Base-by-base conservation (phyloP, 2,329 filamentous ascomycete genomes). In the Uncinocarpus reesii region DNA sequence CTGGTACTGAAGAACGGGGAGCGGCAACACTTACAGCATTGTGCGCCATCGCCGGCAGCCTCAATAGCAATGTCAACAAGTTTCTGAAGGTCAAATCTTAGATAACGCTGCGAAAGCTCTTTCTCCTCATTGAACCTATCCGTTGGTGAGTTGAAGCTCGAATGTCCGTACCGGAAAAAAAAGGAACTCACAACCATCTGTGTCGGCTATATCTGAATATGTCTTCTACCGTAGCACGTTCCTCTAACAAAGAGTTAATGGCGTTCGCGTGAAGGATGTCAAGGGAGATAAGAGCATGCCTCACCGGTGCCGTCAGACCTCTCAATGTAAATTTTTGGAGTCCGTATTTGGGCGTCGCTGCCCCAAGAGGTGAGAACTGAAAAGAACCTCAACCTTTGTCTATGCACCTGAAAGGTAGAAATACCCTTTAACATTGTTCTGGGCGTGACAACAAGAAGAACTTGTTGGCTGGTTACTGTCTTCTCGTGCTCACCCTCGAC, bases 81-180 rank as follows among this genome's bases (percentile, higher is more conserved):
- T 26, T 56, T 46, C 42, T 55, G 53, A 37, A 62, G 37, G 21
- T 62, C 58, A 44, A 64, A 63, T 38, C 56, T 57, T 21, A 60
- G 28, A 52, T 60, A 63, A 36, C 57, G 59, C 28, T 57, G 57
- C 20, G 54, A 46, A 28, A 62, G 51, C 49, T 62, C 57, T 1
- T 52, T 56, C 50, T 58, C n/a, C 43, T 64, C 60, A 32, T 64
- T 62, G 32, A 53, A 60, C 16, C 56, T 60, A 40, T 42, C 11
- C 21, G 24, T 13, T 2, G 13, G 37, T 40, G 21, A 40, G 21
- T 3, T 42, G 24, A 42, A 18, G 20, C 2, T 29, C 20, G 24
- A 28, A 31, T 40, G 35, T 31, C n/a, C 15, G 31, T n/a, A 43
- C 16, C 2, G 35, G 28, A 18, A 28, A 37, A 10, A 37, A 3